Conservation (phyloP, 2,329 filamentous ascomycete species). For the Sporothrix euskadiensis region DNA sequence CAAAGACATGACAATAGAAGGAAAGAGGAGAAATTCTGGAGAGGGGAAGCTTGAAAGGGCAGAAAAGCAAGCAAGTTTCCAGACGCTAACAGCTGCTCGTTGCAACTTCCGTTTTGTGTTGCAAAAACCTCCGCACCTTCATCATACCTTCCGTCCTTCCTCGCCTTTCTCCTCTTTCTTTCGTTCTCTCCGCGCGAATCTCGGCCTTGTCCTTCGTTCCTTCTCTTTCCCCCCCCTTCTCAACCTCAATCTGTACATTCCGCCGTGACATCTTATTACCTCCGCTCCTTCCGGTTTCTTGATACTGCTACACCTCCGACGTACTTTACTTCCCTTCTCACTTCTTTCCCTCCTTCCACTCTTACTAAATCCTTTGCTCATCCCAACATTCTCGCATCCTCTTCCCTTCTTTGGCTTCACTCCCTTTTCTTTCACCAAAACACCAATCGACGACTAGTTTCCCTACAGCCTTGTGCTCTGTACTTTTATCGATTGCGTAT, state of each 20-base stretch:
- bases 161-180: background rate
- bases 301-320: background rate
- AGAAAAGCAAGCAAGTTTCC: background rate
- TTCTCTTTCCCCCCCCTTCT: background rate
- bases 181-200: background rate
- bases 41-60: slow-evolving; percentile 8
- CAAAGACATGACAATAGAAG: background rate
- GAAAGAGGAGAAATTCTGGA: background rate
- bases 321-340: background rate
- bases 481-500: background rate
- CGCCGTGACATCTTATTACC: background rate
- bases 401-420: background rate
- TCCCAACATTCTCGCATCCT: background rate
- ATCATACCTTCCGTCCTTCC: background rate
- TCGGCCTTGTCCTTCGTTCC: background rate
- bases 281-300: slow-evolving; percentile 1
- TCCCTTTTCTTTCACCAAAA: background rate
- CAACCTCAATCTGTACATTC: background rate
- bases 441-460: background rate
- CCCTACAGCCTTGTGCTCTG: background rate
- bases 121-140: slow-evolving; percentile 20
- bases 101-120: slow-evolving; percentile 21
- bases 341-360: background rate
- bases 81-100: slow-evolving; percentile 12
- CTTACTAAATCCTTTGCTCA: background rate